A percentile compares a stretch with the other conserved stretches of the same genome.
These are phyloP conservation scores for Aplosporella prunicola DNA, from an alignment of 2,329 filamentous ascomycete genomes.

Conservation along the genomic window DNA sequence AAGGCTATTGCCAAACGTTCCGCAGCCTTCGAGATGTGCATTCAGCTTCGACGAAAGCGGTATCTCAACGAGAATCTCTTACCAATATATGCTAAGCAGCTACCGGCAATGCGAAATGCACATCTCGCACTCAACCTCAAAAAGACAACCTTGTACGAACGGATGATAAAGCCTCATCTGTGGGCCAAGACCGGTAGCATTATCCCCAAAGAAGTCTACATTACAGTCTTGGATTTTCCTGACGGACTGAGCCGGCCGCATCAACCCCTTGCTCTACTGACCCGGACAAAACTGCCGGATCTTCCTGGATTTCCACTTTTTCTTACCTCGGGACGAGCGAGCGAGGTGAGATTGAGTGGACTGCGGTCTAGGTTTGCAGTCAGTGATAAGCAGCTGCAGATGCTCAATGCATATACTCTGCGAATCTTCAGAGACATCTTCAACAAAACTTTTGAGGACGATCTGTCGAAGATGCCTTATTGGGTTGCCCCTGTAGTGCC, in stretches of 20 bases:
- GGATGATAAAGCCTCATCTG: conserved; percentile 67
- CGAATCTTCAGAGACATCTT: conserved; percentile 75
- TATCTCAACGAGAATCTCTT: conserved; percentile 66
- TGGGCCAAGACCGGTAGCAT: conserved; percentile 49
- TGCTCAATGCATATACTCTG: conserved; percentile 64
- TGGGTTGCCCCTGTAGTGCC: conserved; percentile 58
- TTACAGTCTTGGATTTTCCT: conserved; percentile 54
- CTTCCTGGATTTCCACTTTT: conserved; percentile 64
- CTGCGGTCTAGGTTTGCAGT: conserved; percentile 38
- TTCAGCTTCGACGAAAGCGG: conserved; percentile 54
- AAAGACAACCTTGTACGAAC: conserved; percentile 62
- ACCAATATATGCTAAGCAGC: conserved; percentile 59
- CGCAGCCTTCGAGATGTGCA: conserved; percentile 76
- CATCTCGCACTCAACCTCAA: conserved; percentile 66
- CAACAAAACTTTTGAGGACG: conserved; percentile 69
- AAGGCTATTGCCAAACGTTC: conserved; percentile 79
- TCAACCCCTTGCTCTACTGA: conserved; percentile 60
- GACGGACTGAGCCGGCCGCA: conserved; percentile 49
- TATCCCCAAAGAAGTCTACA: conserved; percentile 47
- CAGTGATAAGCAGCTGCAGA: conserved; percentile 36
- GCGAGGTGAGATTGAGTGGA: conserved; percentile 45
- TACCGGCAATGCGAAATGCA: conserved; percentile 81
- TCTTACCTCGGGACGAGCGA: conserved; percentile 54
- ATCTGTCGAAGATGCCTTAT: conserved; percentile 62
- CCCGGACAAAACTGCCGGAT: conserved; percentile 52